Conservation (phyloP, 345 rosid species). For the Trapa incisa region DNA sequence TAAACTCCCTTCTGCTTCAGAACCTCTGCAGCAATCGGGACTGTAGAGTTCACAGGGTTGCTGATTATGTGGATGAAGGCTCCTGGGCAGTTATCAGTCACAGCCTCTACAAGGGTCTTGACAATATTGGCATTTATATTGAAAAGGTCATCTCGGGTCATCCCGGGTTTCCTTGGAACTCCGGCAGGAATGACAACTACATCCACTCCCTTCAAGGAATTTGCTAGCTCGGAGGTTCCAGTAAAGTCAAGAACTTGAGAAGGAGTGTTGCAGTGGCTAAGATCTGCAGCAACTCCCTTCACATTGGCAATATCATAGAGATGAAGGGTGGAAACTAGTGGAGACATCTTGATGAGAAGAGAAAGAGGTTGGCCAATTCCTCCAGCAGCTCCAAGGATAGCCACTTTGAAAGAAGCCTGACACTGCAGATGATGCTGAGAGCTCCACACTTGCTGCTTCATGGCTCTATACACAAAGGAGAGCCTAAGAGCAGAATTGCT, state of each 20-base stretch:
- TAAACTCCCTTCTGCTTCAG: constrained; percentile 78
- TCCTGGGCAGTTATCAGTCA: constrained; percentile 77
- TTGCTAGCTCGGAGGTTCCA: constrained; percentile 58
- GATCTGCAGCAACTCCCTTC: constrained; percentile 89
- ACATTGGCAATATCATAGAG: constrained; percentile 91
- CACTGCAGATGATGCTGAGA: constrained; percentile 33
- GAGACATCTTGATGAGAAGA: constrained; percentile 88
- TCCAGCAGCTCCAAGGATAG: constrained; percentile 88
- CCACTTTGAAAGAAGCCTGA: constrained; percentile 73
- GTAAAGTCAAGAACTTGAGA: constrained; percentile 79
- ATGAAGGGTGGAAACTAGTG: constrained; percentile 65
- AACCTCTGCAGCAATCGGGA: constrained; percentile 85
- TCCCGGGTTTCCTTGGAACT: constrained; percentile 89
- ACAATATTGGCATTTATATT: constrained; percentile 84
- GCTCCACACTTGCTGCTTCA: constrained; percentile 17
- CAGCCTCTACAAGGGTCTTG: constrained; percentile 67
- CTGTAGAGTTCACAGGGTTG: constrained; percentile 90
- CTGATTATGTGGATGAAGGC: constrained; percentile 89
- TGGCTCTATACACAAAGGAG: constrained; percentile 28
- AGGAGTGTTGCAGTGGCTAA: constrained; percentile 93
- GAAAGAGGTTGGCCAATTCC: constrained; percentile 88
- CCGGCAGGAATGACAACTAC: constrained; percentile 93
- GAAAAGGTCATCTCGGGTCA: constrained; percentile 95
- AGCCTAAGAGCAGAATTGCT: constrained; percentile 31
- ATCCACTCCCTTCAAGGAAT: constrained; percentile 58